phyloP scores from a whole-genome alignment of 202 grass and related monocot genomes.

The Elaeis oleifera region DNA sequence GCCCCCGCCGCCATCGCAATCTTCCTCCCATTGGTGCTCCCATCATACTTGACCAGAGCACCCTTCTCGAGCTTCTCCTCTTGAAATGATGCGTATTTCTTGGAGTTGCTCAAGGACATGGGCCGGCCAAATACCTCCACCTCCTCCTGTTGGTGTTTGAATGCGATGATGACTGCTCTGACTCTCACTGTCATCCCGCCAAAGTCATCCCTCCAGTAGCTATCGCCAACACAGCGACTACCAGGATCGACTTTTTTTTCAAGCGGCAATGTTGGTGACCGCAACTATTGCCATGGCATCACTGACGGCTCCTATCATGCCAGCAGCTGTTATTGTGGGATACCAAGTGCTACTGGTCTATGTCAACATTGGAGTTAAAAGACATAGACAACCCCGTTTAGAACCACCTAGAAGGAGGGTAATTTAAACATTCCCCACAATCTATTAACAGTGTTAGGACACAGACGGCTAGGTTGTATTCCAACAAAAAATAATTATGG shows the following conservation, averaged over 20 bases:
- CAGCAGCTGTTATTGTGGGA: slow-evolving; percentile 18
- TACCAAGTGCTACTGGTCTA: too few species aligned
- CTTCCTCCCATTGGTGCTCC: not conserved
- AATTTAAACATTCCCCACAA: too few species aligned
- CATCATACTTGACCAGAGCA: not conserved
- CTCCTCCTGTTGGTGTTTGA: slow-evolving; percentile 9
- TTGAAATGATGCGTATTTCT: not conserved
- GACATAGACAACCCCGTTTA: too few species aligned
- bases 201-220: not conserved
- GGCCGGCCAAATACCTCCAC: not conserved
- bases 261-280: too few species aligned
- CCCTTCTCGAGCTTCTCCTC: slow-evolving; percentile 13
- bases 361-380: too few species aligned
- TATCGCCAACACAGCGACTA: too few species aligned
- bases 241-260: too few species aligned
- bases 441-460: too few species aligned
- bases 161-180: slow-evolving; percentile 21
- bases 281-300: slow-evolving; percentile 65
- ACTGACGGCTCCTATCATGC: slow-evolving; percentile 27
- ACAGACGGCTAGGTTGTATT: too few species aligned
- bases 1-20: slow-evolving; percentile 19
- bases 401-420: too few species aligned
- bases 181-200: slow-evolving; percentile 14
- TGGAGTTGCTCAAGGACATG: not conserved
- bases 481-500: too few species aligned